These are phyloP conservation scores for Quercus variabilis DNA, from an alignment of 306 rosid species.

Conservation along the genomic window DNA sequence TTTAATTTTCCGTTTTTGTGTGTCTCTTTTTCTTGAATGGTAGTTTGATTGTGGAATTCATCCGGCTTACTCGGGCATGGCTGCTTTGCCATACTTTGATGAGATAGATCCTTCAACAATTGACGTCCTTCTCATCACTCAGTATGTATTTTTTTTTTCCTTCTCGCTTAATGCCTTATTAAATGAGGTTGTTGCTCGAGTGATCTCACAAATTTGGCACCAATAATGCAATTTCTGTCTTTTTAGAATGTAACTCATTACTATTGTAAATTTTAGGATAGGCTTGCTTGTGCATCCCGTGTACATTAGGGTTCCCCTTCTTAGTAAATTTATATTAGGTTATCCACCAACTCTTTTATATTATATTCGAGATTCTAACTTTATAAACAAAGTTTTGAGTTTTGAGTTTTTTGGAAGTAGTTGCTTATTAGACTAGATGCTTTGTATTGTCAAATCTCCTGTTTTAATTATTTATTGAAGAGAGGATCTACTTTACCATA, in stretches of 20 bases:
- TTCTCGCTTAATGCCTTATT: no score
- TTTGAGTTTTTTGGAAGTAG: background rate
- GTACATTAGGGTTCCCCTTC: no score
- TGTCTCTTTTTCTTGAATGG: background rate
- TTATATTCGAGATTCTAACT: background rate
- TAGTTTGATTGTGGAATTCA: slow-evolving; percentile 97
- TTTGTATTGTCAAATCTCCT: background rate
- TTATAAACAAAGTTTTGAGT: background rate
- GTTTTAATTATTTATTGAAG: background rate
- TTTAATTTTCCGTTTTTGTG: background rate
- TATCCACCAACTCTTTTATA: background rate
- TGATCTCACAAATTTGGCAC: no score
- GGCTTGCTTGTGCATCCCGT: no score
- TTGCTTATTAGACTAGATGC: background rate
- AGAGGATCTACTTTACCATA: background rate
- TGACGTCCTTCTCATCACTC: slow-evolving; percentile 88
- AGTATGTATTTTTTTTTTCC: slow-evolving; percentile 34
- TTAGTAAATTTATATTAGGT: no score
- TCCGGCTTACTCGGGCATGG: slow-evolving; percentile 90
- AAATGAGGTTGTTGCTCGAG: no score
- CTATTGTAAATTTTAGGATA: no score
- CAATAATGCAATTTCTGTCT: no score
- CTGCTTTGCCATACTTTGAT: slow-evolving; percentile 92
- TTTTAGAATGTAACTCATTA: no score
- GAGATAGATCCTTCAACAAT: slow-evolving; percentile 90